A percentile compares a stretch with the other conserved stretches of the same genome.
Evolutionary conservation across 257 asterid species (phyloP).

Genomic region (Solanum infundibuliforme): DNA sequence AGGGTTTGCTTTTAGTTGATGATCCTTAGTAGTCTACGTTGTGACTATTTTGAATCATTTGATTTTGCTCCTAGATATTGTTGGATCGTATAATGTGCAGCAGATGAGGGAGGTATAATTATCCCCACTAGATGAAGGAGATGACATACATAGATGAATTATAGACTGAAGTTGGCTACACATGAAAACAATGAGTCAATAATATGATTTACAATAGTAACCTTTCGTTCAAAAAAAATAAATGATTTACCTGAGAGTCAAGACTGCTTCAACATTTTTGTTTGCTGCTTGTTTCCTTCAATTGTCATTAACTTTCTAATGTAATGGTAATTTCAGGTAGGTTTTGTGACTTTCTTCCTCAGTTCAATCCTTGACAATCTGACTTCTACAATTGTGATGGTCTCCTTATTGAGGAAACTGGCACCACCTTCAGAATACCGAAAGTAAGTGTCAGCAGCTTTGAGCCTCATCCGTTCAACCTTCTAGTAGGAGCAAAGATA

Average conservation of each 20-base stretch:
- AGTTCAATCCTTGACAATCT: slow-evolving; percentile 92
- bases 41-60: not conserved
- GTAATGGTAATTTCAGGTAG: slow-evolving; percentile 51
- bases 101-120: not conserved
- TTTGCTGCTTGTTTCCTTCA: not conserved
- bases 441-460: slow-evolving; percentile 44
- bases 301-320: not conserved
- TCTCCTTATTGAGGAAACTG: slow-evolving; percentile 84
- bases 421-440: slow-evolving; percentile 94
- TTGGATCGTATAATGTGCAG: not conserved
- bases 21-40: not conserved
- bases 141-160: not conserved
- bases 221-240: not conserved
- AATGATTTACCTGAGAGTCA: not conserved
- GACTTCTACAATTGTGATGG: slow-evolving; percentile 98
- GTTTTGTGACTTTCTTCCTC: slow-evolving; percentile 84
- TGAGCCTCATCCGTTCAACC: not conserved
- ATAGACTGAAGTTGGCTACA: not conserved
- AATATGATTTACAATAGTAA: not conserved
- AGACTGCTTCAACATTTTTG: not conserved
- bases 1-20: not conserved
- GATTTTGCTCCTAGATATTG: not conserved
- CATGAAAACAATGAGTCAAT: not conserved
- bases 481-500: not conserved
- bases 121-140: not conserved